Base-by-base conservation (phyloP, 306 rosid genomes). In the Hylodesmum podocarpum region DNA sequence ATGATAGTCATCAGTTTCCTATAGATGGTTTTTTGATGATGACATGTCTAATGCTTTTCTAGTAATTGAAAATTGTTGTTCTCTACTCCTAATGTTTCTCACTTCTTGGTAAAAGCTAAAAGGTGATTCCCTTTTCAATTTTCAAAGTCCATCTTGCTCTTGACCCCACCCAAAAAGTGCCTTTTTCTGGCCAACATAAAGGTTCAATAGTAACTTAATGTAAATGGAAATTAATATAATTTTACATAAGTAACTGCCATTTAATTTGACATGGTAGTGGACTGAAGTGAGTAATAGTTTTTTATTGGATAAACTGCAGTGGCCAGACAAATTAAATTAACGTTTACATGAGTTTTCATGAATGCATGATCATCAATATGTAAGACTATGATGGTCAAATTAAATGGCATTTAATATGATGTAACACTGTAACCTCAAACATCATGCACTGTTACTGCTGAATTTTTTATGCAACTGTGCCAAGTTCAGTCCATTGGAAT, bases 311-410 rank as follows among this genome's bases (percentile, higher is more conserved):
- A 58, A 77, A 66, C 14, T 40, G 39, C 74, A 67, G 61, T 65
- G 59, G 41, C 62, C 40, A 57, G 22, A 12, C 80, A 61, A 25
- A 53, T 46, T 43, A 36, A 34, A 65, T 67, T 15, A 37, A 46
- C 13, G n/a, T 50, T 46, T 28, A 10, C 39, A 4, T 63, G 73
- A 70, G 73, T 64, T 63, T 70, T 75, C 75, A 36, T 77, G 66
- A 4, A 29, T 43, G 12, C 33, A 13, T 70, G 14, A 21, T 37
- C 75, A 57, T 66, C 22, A 54, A 5, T 40, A 18, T 73, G 14
- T 65, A 12, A 65, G 24, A 65, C 55, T 41, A 25, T 66, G 18
- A 39, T 51, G 22, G 8, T 44, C 28, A 22, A 46, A 64, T 21
- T 31, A 13, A 62, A 37, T 79, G 72, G 21, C n/a, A 29, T 69